Base-by-base conservation (phyloP, 75 land plant genomes). In the Pseudotsuga menziesii region DNA sequence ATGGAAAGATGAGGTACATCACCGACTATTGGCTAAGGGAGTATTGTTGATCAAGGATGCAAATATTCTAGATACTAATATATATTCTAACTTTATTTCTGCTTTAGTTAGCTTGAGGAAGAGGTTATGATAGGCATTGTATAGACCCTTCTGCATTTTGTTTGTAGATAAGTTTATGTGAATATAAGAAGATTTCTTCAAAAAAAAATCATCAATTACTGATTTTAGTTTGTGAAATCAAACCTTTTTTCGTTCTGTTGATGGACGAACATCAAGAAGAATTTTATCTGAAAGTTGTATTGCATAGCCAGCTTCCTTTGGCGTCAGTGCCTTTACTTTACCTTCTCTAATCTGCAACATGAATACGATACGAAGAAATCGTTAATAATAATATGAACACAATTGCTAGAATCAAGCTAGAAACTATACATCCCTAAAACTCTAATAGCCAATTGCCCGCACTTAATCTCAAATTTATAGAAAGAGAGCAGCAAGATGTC, bases 291-390 rank as follows among this genome's bases (percentile, higher is more conserved):
- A 90, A 19, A 93, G 91, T 72, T 93, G 96, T 77, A 93, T 66
- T 35, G 98, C 93, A 84, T 94, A 94, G 25, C 98, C 93, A 74
- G 93, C 96, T 82, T 94, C 96, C 75, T 88, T 93, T 27, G 98
- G 87, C 26, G 89, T 82, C 26, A 94, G 80, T 36, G 81, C 81
- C 69, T 88, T 93, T 13, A 94, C 88, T 79, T 88, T 90, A 16
- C 83, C 89, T 57, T 94, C 89, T 69, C 90, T 85, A 17, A 94
- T 77, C 97, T 94, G 66, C 56, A 76, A 23, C 58, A 82, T 23
- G 72, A 69, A 69, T 69, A 69, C 35, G 8, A 69, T 20, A 69
- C 22, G 3, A 36, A 77, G 29, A 22, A n/a, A 27, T 74, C 7
- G 29, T 20, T 16, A 29, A 20, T 20, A 74, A 17, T 6, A 4